phyloP scores from a whole-genome alignment of 768 basidiomycete species.

The Leccinum variicolor region DNA sequence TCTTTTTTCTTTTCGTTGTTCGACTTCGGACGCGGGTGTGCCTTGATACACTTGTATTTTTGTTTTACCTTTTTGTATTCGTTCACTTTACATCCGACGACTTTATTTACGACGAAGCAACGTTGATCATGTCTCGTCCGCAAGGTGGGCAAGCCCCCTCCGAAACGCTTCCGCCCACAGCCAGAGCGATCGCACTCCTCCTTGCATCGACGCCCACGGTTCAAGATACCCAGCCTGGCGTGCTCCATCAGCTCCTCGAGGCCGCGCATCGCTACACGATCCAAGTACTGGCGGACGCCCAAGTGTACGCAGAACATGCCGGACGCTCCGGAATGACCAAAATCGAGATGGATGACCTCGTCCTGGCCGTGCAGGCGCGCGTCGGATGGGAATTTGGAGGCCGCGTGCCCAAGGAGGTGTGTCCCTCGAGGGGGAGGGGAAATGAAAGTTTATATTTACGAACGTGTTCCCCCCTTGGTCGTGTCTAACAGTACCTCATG shows the following conservation, averaged over 20 bases:
- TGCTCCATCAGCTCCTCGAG: conserved; percentile 83
- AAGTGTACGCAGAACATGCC: conserved; percentile 85
- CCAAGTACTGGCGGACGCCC: conserved; percentile 80
- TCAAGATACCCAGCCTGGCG: conserved; percentile 82
- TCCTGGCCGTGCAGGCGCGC: conserved; percentile 79
- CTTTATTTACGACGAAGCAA: neutral
- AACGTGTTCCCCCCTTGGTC: neutral
- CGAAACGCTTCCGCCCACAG: conserved; percentile 80
- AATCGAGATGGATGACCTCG: conserved; percentile 80
- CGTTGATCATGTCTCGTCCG: conserved; percentile 37
- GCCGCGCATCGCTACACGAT: conserved; percentile 82
- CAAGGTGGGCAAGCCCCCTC: conserved; percentile 33
- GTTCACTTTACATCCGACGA: neutral
- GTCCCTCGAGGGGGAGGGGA: conserved; percentile 11
- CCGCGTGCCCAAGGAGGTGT: conserved; percentile 83
- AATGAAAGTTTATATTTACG: neutral
- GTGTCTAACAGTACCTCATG: conserved; percentile 55
- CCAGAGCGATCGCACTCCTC: conserved; percentile 78
- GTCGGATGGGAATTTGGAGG: conserved; percentile 94
- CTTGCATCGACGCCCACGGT: conserved; percentile 81
- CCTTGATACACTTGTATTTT: conserved; percentile 11
- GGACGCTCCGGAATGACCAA: conserved; percentile 59
- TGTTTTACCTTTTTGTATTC: conserved; percentile 5
- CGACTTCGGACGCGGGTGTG: neutral
- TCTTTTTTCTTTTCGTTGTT: conserved; percentile 3